Evolutionary conservation across 2,329 filamentous ascomycete species (phyloP), one percentile per base, ranked within the genome.

Genomic region (Penicillium brasilianum): DNA sequence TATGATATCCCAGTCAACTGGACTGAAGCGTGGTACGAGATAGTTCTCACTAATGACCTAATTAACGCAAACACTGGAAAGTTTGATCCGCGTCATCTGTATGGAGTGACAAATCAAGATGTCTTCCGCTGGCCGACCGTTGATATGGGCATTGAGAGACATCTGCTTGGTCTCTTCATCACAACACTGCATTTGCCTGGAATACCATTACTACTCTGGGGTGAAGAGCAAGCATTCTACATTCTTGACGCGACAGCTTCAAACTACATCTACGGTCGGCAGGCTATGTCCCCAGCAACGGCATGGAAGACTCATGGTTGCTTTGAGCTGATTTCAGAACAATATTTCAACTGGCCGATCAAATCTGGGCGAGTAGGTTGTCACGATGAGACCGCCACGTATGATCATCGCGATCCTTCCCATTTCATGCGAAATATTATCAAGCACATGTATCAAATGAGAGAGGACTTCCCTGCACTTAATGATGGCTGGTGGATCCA

Each of bases 231-330:
- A 73, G 84, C 83, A 0, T 87, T 86, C 62, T 89, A 89, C 66
- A 76, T 88, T 0, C 75, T 89, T 2, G 87, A 90, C 69, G 88
- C 85, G 60, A 88, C 87, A 0, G 87, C 87, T 4, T 77, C 78
- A 59, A 88, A 89, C 68, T 90, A 89, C 69, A 81, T 90, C 44
- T 90, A 86, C 69, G 87, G 87, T 20, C 83, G 87, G 66, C 84
- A 87, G 69, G 77, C 87, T 1, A 88, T 90, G 82, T 83, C 84
- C 9, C 81, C 85, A 2, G 80, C 85, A 2, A 82, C 82, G 2
- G 87, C 87, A 2, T 90, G 87, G 87, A 84, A 87, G 66, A 80
- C 82, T 37, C 87, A 90, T 66, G 87, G 87, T 6, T 90, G 87
- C 70, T 89, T 88, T 74, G 76, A 77, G 14, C 78, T 88, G 4